Evolutionary conservation across 768 basidiomycete species (phyloP).

Genomic region (Calocera viscosa): DNA sequence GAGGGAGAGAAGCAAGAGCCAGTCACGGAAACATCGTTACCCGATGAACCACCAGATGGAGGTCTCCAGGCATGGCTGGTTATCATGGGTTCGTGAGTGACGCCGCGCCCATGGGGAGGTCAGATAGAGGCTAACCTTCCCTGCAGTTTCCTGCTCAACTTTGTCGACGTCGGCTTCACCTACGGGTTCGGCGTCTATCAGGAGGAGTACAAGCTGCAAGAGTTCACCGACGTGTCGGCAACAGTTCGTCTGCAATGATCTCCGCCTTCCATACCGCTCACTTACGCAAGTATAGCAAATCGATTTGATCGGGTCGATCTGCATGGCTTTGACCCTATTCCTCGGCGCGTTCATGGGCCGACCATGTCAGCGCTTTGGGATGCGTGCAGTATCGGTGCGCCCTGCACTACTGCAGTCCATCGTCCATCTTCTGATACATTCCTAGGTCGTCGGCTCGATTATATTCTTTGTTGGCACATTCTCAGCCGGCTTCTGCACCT

Average conservation of each 20-base stretch:
- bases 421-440: neutral
- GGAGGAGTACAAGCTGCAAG: conserved; percentile 2
- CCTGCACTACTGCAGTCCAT: neutral
- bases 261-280: neutral
- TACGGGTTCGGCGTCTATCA: neutral
- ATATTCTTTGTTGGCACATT: neutral
- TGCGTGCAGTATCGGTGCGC: conserved; percentile 3
- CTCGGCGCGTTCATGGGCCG: neutral
- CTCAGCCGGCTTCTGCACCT: neutral
- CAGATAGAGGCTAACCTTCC: neutral
- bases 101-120: neutral
- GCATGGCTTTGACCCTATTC: neutral
- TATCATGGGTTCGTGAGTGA: conserved; percentile 1
- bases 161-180: conserved; percentile 1
- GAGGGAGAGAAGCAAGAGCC: neutral
- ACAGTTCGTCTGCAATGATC: neutral
- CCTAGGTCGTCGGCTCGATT: conserved; percentile 4
- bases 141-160: neutral
- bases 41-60: neutral
- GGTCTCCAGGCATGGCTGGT: neutral
- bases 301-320: neutral
- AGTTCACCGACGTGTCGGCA: neutral
- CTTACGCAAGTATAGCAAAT: neutral
- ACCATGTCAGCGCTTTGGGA: neutral
- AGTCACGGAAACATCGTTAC: neutral